Base-by-base conservation (phyloP, 1,139 yeast genomes). In the Scheffersomyces lignicola region DNA sequence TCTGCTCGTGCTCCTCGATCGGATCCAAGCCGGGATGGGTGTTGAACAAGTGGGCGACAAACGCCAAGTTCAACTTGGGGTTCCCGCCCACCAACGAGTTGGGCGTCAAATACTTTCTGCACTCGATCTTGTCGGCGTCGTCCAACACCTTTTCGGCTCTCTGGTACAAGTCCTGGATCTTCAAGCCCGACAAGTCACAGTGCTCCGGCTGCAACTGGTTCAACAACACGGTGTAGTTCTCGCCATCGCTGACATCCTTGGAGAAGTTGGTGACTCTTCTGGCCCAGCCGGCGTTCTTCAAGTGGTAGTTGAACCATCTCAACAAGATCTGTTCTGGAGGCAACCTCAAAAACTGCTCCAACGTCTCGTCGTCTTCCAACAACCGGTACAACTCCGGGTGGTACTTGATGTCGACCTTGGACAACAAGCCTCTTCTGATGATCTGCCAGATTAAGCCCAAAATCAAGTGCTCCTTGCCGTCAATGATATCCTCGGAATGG, bases 371-470 rank as follows among this genome's bases (percentile, higher is more conserved):
- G 29, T 92, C 97, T 58, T 89, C 97, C 47, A 92, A 73, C 43
- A 92, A 69, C 51, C 99, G 84, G 66, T 94, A 92, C 58, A 92
- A 76, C 62, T 92, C 99, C 3, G 99, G 99, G 55, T 92, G 99
- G 44, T 83, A 72, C 62, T 92, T 90, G 60, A 92, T 92, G 60
- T 94, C 98, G 56, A 92, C 95, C 65, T 92, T 92, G 47, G 94
- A 78, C 51, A 92, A 79, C 56, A 92, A 72, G 31, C 98, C 99
- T 62, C 96, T 82, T 64, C 98, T 83, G 50, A 92, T 94, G 51
- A 94, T 85, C 69, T 92, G 99, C 99, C 99, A 92, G 51, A 92
- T 90, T 42, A 94, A 76, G 41, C 99, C 99, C 48, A 92, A 71
- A 45, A 92, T 88, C 60, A 92, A 77, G 61, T 92, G 97, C 64